phyloP scores from a whole-genome alignment of 257 asterid species.

The Nicotiana obtusifolia region DNA sequence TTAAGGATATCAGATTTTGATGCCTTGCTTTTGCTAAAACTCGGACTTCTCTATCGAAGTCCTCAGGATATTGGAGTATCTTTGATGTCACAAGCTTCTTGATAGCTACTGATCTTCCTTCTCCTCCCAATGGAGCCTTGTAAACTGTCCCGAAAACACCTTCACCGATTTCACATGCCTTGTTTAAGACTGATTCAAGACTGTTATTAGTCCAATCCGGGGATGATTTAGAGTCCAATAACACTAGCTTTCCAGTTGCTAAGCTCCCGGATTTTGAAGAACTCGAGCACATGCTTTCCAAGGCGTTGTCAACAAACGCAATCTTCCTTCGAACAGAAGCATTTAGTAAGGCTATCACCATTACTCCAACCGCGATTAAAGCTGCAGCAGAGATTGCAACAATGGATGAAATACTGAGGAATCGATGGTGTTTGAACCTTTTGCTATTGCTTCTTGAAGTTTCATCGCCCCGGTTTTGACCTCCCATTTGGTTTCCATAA shows the following conservation, averaged over 20 bases:
- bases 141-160: slow-evolving; percentile 84
- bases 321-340: slow-evolving; percentile 64
- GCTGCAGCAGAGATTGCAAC: slow-evolving; percentile 83
- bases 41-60: slow-evolving; percentile 74
- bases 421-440: slow-evolving; percentile 34
- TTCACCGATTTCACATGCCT: slow-evolving; percentile 71
- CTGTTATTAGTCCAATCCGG: slow-evolving; percentile 34
- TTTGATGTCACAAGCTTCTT: slow-evolving; percentile 62
- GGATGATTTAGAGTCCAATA: slow-evolving; percentile 52
- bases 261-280: slow-evolving; percentile 56
- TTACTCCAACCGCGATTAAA: slow-evolving; percentile 62
- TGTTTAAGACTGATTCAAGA: slow-evolving; percentile 50
- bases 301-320: slow-evolving; percentile 49
- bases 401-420: slow-evolving; percentile 76
- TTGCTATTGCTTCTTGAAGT: slow-evolving; percentile 11
- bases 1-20: slow-evolving; percentile 52
- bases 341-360: slow-evolving; percentile 52
- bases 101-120: slow-evolving; percentile 48
- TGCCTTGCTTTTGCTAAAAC: slow-evolving; percentile 72
- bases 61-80: slow-evolving; percentile 64
- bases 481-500: slow-evolving; percentile 48
- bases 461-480: slow-evolving; percentile 13
- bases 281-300: slow-evolving; percentile 91
- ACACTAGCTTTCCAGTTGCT: slow-evolving; percentile 58
- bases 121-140: slow-evolving; percentile 50